A percentile compares a stretch with the other conserved stretches of the same genome.
Evolutionary conservation across 2,329 filamentous ascomycete species (phyloP).

Genomic region (Aspergillus pseudoterreus): DNA sequence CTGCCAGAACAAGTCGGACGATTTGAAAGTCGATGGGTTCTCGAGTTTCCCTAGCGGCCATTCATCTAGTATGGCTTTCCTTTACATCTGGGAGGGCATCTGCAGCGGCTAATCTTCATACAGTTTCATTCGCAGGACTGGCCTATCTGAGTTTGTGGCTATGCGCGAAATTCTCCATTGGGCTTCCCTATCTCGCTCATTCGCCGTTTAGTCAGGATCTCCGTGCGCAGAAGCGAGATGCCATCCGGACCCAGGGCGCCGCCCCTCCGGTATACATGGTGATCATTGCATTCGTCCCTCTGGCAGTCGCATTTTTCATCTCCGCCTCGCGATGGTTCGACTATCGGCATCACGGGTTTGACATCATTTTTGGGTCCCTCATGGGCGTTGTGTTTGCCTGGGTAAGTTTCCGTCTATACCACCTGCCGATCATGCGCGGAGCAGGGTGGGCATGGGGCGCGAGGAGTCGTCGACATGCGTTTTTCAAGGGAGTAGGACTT

Average conservation of each 20-base stretch:
- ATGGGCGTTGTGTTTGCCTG: slow-evolving; percentile 70
- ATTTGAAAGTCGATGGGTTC: slow-evolving; percentile 71
- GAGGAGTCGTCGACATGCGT: slow-evolving; percentile 67
- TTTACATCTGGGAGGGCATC: background rate
- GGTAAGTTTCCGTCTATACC: slow-evolving; percentile 80
- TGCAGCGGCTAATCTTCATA: slow-evolving; percentile 2
- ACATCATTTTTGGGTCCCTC: slow-evolving; percentile 78
- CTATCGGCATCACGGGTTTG: slow-evolving; percentile 87
- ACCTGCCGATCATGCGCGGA: slow-evolving; percentile 72
- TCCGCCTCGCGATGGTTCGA: slow-evolving; percentile 82
- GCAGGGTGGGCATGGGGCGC: slow-evolving; percentile 89
- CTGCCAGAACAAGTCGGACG: slow-evolving; percentile 62
- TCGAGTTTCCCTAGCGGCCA: slow-evolving; percentile 79
- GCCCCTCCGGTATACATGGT: slow-evolving; percentile 80
- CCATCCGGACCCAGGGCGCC: slow-evolving; percentile 68
- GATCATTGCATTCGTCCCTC: slow-evolving; percentile 64
- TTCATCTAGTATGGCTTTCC: slow-evolving; percentile 54
- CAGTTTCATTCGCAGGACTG: slow-evolving; percentile 70
- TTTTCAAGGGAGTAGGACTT: slow-evolving; percentile 40
- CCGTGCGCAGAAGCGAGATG: slow-evolving; percentile 28
- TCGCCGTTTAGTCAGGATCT: slow-evolving; percentile 22
- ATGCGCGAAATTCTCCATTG: slow-evolving; percentile 55
- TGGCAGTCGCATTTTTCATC: slow-evolving; percentile 74
- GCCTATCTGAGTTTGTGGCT: slow-evolving; percentile 85
- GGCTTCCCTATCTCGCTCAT: slow-evolving; percentile 40